Evolutionary conservation across 495 filamentous ascomycete genomes (phyloP).

Genomic region (Aspergillus bertholletiae): DNA sequence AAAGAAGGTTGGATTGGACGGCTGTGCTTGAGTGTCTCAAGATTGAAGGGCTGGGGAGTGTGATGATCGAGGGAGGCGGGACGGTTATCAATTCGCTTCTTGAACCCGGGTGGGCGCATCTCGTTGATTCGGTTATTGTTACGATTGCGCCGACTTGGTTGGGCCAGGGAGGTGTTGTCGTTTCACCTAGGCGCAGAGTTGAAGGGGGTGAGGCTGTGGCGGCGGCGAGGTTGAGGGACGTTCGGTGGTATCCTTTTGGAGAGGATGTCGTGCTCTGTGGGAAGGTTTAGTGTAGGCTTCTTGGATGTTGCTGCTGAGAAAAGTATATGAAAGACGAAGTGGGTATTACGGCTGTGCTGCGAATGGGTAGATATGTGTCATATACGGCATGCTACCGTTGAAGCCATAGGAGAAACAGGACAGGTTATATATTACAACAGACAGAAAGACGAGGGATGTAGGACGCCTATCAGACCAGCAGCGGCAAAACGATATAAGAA

Average conservation of each 20-base stretch:
- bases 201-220: conserved; percentile 42
- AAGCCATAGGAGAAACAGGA: too few species aligned
- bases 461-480: too few species aligned
- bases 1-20: conserved; percentile 49
- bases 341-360: too few species aligned
- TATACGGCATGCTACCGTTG: too few species aligned
- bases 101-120: conserved; percentile 39
- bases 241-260: conserved; percentile 73
- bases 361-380: too few species aligned
- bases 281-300: conserved; percentile 34
- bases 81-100: conserved; percentile 76
- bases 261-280: conserved; percentile 77
- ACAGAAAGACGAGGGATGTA: too few species aligned
- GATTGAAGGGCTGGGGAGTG: conserved; percentile 58
- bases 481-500: too few species aligned
- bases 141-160: conserved; percentile 86
- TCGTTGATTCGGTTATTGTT: conserved; percentile 76
- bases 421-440: too few species aligned
- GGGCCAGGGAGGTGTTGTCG: conserved; percentile 72
- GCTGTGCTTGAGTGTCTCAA: conserved; percentile 52
- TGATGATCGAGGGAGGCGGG: conserved; percentile 89
- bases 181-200: conserved; percentile 53
- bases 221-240: conserved; percentile 57
- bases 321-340: too few species aligned
- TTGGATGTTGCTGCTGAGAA: too few species aligned